Conservation (phyloP, 108 stramenopile species). For the Licmophora abbreviata region DNA sequence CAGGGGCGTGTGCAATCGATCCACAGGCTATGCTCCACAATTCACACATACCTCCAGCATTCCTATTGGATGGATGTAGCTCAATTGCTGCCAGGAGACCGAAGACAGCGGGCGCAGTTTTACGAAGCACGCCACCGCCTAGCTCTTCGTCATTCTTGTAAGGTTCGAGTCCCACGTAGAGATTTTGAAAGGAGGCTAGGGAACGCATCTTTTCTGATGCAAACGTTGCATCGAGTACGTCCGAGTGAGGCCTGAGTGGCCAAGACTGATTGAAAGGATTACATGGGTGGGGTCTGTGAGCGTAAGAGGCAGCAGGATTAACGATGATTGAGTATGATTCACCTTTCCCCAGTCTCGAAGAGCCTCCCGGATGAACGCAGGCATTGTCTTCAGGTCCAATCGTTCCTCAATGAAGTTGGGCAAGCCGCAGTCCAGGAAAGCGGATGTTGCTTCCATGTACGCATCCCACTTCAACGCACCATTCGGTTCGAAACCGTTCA, state of each 20-base stretch:
- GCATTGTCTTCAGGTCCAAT: conserved; percentile 52
- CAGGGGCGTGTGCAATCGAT: background rate
- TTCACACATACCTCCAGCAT: conserved; percentile 48
- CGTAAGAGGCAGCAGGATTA: background rate
- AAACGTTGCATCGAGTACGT: conserved; percentile 54
- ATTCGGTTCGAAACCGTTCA: conserved; percentile 50
- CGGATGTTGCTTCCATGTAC: conserved; percentile 54
- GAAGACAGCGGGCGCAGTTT: conserved; percentile 89
- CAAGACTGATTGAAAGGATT: conserved; percentile 23
- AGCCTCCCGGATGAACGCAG: conserved; percentile 52
- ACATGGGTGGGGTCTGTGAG: background rate
- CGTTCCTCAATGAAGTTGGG: conserved; percentile 81
- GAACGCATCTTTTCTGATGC: conserved; percentile 61
- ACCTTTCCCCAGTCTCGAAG: conserved; percentile 38
- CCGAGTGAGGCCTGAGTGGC: conserved; percentile 76
- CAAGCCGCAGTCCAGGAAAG: conserved; percentile 70
- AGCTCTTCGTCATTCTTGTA: conserved; percentile 35
- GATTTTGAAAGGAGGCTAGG: conserved; percentile 84
- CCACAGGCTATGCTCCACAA: background rate
- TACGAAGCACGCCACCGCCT: conserved; percentile 53
- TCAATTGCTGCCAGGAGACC: conserved; percentile 86
- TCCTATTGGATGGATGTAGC: conserved; percentile 65
- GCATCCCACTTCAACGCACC: conserved; percentile 60
- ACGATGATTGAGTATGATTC: too few species aligned
- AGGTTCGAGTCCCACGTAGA: conserved; percentile 88